phyloP scores from a whole-genome alignment of 1,139 yeast species.

The Yamadazyma songkhlaensis region DNA sequence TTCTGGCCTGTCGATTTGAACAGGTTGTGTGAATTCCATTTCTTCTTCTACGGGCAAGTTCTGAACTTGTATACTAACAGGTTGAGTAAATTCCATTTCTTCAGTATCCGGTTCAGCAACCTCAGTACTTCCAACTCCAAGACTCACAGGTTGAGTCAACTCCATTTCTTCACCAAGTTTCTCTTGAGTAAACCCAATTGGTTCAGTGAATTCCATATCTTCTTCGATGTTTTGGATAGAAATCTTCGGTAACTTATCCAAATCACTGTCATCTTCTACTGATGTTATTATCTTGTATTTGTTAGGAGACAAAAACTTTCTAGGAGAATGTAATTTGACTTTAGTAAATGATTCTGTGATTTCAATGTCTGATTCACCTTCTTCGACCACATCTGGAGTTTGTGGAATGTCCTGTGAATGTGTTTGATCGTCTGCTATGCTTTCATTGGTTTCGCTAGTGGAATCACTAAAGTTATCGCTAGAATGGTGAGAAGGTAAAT shows the following conservation, averaged over 20 bases:
- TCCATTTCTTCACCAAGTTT: conserved; percentile 8
- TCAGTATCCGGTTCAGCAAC: no score
- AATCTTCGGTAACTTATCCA: conserved; percentile 3
- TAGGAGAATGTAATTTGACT: conserved; percentile 6
- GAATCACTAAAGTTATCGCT: background rate
- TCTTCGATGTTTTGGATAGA: conserved; percentile 6
- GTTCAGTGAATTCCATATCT: conserved; percentile 12
- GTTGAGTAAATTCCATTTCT: conserved; percentile 16
- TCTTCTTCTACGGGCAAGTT: background rate
- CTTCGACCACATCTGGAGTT: conserved; percentile 6
- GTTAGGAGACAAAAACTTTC: conserved; percentile 1
- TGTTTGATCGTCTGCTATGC: background rate
- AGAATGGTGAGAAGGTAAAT: conserved; percentile 3
- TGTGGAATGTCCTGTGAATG: background rate
- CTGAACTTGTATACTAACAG: conserved; percentile 3
- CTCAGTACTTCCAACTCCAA: conserved; percentile 4
- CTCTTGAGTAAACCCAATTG: background rate
- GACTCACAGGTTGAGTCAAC: conserved; percentile 5
- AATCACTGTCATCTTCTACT: conserved; percentile 1
- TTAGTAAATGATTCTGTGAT: conserved; percentile 11
- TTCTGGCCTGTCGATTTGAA: background rate
- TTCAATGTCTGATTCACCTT: conserved; percentile 19
- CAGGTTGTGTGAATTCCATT: conserved; percentile 12
- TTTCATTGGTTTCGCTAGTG: background rate
- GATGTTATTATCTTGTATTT: conserved; percentile 2